Evolutionary conservation across 1,139 yeast species (phyloP).

Genomic region (Yamadazyma jaroonii): DNA sequence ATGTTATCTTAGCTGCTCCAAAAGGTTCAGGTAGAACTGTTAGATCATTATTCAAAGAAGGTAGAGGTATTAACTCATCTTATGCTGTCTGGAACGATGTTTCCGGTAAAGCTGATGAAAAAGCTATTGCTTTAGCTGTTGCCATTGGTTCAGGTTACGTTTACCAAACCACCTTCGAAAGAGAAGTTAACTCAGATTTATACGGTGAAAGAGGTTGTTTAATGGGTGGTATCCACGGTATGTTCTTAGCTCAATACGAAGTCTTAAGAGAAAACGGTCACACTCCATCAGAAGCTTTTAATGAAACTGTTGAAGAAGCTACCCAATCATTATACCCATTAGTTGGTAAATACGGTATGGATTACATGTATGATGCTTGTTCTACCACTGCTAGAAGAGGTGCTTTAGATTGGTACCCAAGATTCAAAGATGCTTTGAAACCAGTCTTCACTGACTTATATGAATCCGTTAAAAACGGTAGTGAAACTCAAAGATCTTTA

Average conservation of each 20-base stretch:
- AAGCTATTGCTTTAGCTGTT: constrained; percentile 97
- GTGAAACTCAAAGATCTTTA: constrained; percentile 96
- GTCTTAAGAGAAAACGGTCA: constrained; percentile 99
- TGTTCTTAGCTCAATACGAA: constrained; percentile 99
- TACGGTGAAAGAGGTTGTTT: constrained; percentile 99
- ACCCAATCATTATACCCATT: constrained; percentile 99
- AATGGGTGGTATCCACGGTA: constrained; percentile 99
- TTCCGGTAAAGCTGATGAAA: constrained; percentile 98
- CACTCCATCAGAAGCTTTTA: constrained; percentile 99
- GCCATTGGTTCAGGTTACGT: constrained; percentile 99
- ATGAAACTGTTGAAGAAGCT: constrained; percentile 99
- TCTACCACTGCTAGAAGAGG: constrained; percentile 99
- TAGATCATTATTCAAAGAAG: constrained; percentile 98
- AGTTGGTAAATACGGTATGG: constrained; percentile 99
- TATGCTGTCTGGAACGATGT: constrained; percentile 99
- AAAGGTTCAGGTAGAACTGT: constrained; percentile 99
- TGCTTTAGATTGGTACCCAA: constrained; percentile 99
- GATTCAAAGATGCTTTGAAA: constrained; percentile 97
- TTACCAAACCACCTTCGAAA: constrained; percentile 98
- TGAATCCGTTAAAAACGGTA: constrained; percentile 92
- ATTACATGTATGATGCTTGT: constrained; percentile 99
- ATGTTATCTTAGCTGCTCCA: constrained; percentile 98
- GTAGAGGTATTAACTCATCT: constrained; percentile 99
- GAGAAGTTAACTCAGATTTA: constrained; percentile 98
- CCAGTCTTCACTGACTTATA: constrained; percentile 96